Base-by-base conservation (phyloP, 441 rosid genomes). In the California macrophylla region DNA sequence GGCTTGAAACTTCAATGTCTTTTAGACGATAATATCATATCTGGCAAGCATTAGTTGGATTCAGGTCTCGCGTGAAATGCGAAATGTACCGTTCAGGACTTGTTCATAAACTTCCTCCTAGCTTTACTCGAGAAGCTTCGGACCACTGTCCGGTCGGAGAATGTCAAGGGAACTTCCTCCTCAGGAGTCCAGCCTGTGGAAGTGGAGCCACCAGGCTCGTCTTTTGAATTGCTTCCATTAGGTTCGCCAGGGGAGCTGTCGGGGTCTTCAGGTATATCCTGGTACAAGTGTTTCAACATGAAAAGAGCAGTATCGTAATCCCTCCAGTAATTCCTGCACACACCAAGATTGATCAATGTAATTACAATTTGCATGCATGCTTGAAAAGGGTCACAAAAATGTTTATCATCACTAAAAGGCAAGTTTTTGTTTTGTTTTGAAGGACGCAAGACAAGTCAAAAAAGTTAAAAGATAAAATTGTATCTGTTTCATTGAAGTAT, bases 281-380 rank as follows among this genome's bases (percentile, higher is more conserved):
- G 84, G 67, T 89, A 88, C 74, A 91, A 74, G 84, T 93, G 93
- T 78, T 85, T 88, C 79, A 93, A 75, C 71, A 93, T 89, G 84
- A 93, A 93, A 40, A 93, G 93, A 23, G 97, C 97, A 10, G 97
- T 89, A 73, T 93, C 98, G 26, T 67, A 40, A 77, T 93, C 98
- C 82, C 98, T 89, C 97, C 98, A 89, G 72, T 91, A 91, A 83
- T 93, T 93, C 78, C 98, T 93, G 93, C 52, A 13, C 73, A 67
- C 24, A 71, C 64, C 66, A 28, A 78, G 45, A 76, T 72, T 56
- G 61, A 64, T 42, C 52, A 13, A 3, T 45, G 6, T n/a, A n/a
- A 12, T 45, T 45, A 45, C 10, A 38, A 5, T 38, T 10, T 42
- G 18, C 12, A 40, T 40, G 16, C 50, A 40, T 3, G 52, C n/a